Conservation (phyloP, 2,329 filamentous ascomycete species). For the Didymosphaeria variabile region DNA sequence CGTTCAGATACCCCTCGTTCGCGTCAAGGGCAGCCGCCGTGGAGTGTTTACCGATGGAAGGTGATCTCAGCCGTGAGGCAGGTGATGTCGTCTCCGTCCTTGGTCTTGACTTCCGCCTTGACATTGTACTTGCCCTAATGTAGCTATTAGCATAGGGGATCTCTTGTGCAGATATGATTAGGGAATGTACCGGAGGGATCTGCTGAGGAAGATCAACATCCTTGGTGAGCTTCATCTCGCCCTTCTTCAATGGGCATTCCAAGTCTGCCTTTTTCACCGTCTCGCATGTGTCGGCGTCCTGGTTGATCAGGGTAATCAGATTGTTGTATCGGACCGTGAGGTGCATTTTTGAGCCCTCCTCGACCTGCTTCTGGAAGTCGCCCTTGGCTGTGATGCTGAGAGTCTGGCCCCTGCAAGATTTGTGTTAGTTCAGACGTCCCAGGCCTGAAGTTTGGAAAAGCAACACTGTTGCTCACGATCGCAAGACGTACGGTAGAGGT, state of each 20-base stretch:
- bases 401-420: constrained; percentile 70
- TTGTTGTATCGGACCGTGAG: constrained; percentile 95
- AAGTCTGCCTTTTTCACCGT: constrained; percentile 88
- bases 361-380: constrained; percentile 75
- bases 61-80: constrained; percentile 80
- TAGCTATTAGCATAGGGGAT: constrained; percentile 24
- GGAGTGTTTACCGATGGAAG: constrained; percentile 60
- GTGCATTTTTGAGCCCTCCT: constrained; percentile 80
- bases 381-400: constrained; percentile 83
- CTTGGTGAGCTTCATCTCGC: constrained; percentile 77
- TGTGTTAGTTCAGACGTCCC: constrained; percentile 13
- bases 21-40: constrained; percentile 18
- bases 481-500: constrained; percentile 75
- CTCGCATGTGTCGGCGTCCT: constrained; percentile 85
- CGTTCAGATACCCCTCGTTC: constrained; percentile 26
- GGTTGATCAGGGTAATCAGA: constrained; percentile 86
- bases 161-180: too few relatives aligned
- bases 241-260: constrained; percentile 86
- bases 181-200: constrained; percentile 82
- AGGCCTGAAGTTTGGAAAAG: neutral
- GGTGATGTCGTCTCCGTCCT: constrained; percentile 78
- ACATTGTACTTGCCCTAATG: constrained; percentile 87
- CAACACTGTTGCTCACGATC: neutral
- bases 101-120: constrained; percentile 81
- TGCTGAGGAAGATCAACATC: constrained; percentile 83